Evolutionary conservation across 2,329 filamentous ascomycete genomes (phyloP), one percentile per base, ranked within the genome.

Genomic region (Neophaeococcomyces aloes): DNA sequence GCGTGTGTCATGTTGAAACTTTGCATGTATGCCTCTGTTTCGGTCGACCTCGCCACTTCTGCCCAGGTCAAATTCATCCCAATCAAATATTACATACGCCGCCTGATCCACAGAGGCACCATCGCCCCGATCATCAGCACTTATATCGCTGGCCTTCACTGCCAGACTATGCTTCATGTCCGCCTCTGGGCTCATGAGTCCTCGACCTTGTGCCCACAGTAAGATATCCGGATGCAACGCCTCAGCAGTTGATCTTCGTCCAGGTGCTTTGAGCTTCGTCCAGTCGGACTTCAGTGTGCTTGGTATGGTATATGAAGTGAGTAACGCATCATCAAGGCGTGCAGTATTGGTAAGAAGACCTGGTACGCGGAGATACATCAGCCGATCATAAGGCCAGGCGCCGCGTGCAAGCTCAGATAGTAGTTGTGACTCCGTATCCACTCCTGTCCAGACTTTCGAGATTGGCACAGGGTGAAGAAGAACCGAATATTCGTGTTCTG

Each of bases 361-460:
- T 0, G 66, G 66, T 1, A 62, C 61, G 29, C 61, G 62, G 3
- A 69, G 51, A 49, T 66, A 69, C 1, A 69, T 48, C 1, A 68
- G 61, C 30, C 64, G 61, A 38, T 68, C 64, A 48, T 69, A 69
- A 4, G 44, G 45, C 53, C 53, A 55, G 8, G 30, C 33, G 3
- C 42, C 45, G 42, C 47, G 46, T 30, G 52, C 50, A 7, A 55
- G 40, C 21, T 55, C 51, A 8, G 52, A 52, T 4, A 56, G 34
- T 13, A 56, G 46, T 40, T 53, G 48, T 7, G 48, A 44, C 11
- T 45, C 48, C 11, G 43, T 29, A 14, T 38, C 31, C 17, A 38
- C 32, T 3, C 32, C 29, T 11, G 48, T 44, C 48, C 45, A 47
- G 4, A 38, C 45, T 25, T 45, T 40, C 10, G 39, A 41, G 29